Percentiles rank a stretch among this genome's conserved stretches.
phyloP scores from a whole-genome alignment of 108 stramenopile species.

The Skeletonema marinoi region DNA sequence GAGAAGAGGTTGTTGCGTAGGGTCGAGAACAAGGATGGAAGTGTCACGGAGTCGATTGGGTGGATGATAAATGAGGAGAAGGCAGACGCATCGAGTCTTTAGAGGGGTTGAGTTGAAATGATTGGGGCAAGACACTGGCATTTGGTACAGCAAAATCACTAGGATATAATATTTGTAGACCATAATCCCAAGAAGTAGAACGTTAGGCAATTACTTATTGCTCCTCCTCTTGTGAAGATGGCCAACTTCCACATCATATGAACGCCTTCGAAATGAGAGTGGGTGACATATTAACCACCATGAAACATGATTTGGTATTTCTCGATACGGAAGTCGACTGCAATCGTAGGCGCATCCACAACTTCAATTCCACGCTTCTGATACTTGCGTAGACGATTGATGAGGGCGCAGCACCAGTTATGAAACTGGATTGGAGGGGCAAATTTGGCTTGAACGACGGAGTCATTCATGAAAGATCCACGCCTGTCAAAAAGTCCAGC shows the following conservation, averaged over 20 bases:
- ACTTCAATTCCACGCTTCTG: slow-evolving; percentile 28
- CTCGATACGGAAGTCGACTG: neutral
- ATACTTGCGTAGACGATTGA: slow-evolving; percentile 17
- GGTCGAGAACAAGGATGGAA: slow-evolving; percentile 16
- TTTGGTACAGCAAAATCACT: no score
- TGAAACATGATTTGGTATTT: neutral
- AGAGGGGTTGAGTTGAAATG: no score
- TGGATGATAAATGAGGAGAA: slow-evolving; percentile 1
- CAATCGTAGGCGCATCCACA: slow-evolving; percentile 18
- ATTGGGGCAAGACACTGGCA: no score
- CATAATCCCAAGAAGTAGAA: no score
- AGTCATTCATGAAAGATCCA: neutral
- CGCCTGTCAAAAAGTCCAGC: neutral
- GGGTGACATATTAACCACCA: no score
- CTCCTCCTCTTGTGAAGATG: no score
- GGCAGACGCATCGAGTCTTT: neutral
- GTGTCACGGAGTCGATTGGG: slow-evolving; percentile 17
- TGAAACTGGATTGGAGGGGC: slow-evolving; percentile 7
- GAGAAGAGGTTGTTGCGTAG: slow-evolving; percentile 5
- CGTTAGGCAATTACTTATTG: no score
- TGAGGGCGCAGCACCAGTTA: slow-evolving; percentile 20
- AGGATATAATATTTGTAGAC: no score
- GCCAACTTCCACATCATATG: no score
- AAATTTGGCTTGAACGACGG: neutral
- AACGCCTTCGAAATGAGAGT: neutral